Evolutionary conservation across 108 stramenopile species (phyloP).

Genomic region (Conticribra guillardii): DNA sequence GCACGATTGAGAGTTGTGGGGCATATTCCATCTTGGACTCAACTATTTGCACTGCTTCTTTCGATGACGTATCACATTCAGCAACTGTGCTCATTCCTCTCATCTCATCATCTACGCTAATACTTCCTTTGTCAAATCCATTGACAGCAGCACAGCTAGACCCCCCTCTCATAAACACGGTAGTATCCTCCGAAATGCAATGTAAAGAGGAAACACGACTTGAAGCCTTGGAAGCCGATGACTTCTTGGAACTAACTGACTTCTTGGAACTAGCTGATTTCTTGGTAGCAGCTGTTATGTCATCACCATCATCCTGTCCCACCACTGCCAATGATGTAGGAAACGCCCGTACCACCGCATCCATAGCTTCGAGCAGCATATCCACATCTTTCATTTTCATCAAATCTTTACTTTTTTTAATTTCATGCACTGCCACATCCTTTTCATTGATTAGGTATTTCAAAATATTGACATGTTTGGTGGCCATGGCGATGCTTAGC

Average conservation of each 20-base stretch:
- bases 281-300: not conserved
- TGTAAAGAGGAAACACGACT: not conserved
- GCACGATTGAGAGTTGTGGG: not conserved
- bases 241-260: not conserved
- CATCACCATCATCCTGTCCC: not conserved
- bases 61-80: too few species aligned
- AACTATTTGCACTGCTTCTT: not conserved
- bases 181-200: not conserved
- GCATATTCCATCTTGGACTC: not conserved
- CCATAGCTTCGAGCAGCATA: slow-evolving; percentile 65
- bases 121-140: too few species aligned
- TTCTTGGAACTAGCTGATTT: slow-evolving; percentile 1
- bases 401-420: slow-evolving; percentile 2
- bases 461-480: slow-evolving; percentile 63
- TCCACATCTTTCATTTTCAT: slow-evolving; percentile 47
- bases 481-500: slow-evolving; percentile 74
- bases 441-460: slow-evolving; percentile 77
- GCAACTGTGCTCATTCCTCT: too few species aligned
- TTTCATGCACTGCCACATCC: slow-evolving; percentile 69
- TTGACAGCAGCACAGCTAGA: too few species aligned
- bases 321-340: not conserved
- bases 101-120: too few species aligned
- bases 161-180: too few species aligned
- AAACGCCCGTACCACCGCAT: slow-evolving; percentile 47
- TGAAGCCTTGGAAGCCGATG: too few species aligned